Evolutionary conservation across 768 basidiomycete genomes (phyloP), one percentile per base, ranked within the genome.

Genomic region (Mrakia hoshinonis): DNA sequence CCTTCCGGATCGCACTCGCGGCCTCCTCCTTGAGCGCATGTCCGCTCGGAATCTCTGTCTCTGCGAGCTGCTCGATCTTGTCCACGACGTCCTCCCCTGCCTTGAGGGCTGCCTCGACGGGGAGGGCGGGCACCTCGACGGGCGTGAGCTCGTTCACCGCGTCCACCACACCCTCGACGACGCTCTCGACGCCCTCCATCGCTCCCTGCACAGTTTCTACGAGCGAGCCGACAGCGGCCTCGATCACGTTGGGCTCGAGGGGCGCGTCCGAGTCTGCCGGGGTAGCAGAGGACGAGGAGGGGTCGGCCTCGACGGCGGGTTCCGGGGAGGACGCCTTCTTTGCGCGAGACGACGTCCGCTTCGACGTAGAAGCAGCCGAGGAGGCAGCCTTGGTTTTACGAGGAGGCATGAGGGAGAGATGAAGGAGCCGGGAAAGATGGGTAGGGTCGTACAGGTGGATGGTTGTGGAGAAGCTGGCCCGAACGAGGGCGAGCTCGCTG

Each of bases 151-250:
- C 64, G 18, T 31, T 29, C 24, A 43, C 26, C 24, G 26, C 36
- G 24, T 63, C 61, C 31, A 36, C 48, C 31, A 61, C 46, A 24
- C 61, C 61, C 7, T 52, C 69, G 12, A 63, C 61, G 38, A 64
- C 47, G n/a, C 47, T 34, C 60, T 70, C 61, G n/a, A 70, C 64
- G 5, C 43, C 47, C 34, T 63, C 60, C 47, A 70, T 60, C 1
- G 69, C 61, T 31, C 20, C 61, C 13, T 31, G 29, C 29, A 70
- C 61, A 13, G 43, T 22, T 12, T 52, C 18, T 20, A 52, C 49
- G 49, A 61, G 18, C 1, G 20, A 34, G 13, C 34, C 69, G 60
- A 70, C 69, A 6, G 61, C 67, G 15, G 38, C 49, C 38, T 49
- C 66, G 52, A 67, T 24, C 22, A 46, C 15, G 43, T 31, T 61